Percentiles rank a stretch among this genome's conserved stretches.
phyloP scores from a whole-genome alignment of 345 rosid genomes.

The Eucalyptus sideroxylon region DNA sequence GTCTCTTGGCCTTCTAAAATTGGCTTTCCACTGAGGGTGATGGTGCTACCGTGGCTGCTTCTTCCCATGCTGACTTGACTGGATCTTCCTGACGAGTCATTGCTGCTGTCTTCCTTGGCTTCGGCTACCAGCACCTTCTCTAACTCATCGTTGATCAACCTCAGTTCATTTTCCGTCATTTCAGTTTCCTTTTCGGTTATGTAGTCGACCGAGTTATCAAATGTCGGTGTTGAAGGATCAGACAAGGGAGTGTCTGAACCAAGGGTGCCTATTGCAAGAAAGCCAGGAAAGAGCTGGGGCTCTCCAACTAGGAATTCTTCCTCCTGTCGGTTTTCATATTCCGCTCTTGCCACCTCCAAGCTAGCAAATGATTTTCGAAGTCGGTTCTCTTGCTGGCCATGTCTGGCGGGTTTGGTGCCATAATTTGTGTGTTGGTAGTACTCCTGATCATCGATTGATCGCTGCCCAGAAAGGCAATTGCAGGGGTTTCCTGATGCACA shows the following conservation, averaged over 20 bases:
- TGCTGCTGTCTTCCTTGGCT: conserved; percentile 44
- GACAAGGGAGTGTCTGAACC: conserved; percentile 39
- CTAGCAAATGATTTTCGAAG: conserved; percentile 42
- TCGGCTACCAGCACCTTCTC: conserved; percentile 65
- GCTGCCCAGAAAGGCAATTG: conserved; percentile 47
- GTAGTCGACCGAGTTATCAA: conserved; percentile 44
- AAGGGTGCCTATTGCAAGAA: conserved; percentile 71
- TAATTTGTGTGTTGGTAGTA: conserved; percentile 25
- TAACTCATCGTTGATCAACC: conserved; percentile 59
- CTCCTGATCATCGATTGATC: conserved; percentile 45
- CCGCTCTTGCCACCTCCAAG: conserved; percentile 18
- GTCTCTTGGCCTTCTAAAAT: conserved; percentile 32
- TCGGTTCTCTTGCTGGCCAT: conserved; percentile 22
- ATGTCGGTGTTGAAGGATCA: conserved; percentile 60
- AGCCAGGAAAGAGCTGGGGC: conserved; percentile 66
- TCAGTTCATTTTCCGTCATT: conserved; percentile 58
- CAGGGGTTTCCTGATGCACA: conserved; percentile 37
- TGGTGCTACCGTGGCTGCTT: conserved; percentile 70
- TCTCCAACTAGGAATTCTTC: conserved; percentile 34
- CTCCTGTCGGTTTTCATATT: conserved; percentile 23
- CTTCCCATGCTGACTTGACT: conserved; percentile 64
- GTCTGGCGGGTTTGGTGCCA: conserved; percentile 25
- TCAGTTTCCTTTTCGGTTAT: conserved; percentile 59
- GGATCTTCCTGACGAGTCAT: conserved; percentile 55
- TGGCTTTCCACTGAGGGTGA: conserved; percentile 60